Evolutionary conservation across 495 filamentous ascomycete genomes (phyloP), one percentile per base, ranked within the genome.

Genomic region (Glutinoglossum americanum): DNA sequence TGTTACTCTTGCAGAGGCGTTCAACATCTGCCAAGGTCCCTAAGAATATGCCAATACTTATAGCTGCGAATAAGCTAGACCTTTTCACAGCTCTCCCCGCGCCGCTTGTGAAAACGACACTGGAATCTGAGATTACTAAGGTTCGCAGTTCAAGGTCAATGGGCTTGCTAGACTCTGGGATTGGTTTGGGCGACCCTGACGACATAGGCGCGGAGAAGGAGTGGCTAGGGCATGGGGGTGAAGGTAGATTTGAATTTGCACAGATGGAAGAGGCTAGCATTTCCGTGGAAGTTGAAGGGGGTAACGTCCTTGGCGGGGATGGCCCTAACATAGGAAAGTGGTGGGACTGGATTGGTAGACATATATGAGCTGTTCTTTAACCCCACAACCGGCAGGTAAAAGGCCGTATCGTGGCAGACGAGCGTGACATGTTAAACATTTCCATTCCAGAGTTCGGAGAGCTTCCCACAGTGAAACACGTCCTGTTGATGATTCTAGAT

Each of bases 31-130:
- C 74, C 47, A 81, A 81, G 58, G 73, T 75, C 1, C 77, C 80
- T 0, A 68, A 75, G 17, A 76, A 79, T 21, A 74, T 93, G 30
- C 79, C 84, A 0, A 77, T 98, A 1, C 70, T 97, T 21, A 70
- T 98, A 41, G 89, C 86, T 3, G 89, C 89, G 39, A 97, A 97
- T 66, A 98, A 98, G 73, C 74, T 89, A 54, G 92, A 98, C 67
- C 71, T 97, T 13, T 98, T 98, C 67, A 97, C 92, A 0, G 89
- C 92, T 11, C 70, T 95, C 51, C 92, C 92, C 0, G 80, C 86
- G 1, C 73, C 76, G 1, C 74, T 94, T 33, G 87, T 96, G 26
- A 81, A 79, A 65, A 77, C 73, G 57, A 76, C 76, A 51, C 70
- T 98, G 10, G 90, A 97, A 67, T 72, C 73, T 25, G 93, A 96